These are phyloP conservation scores for Vitis riparia DNA, from an alignment of 164 flowering plant species.

Conservation along the genomic window DNA sequence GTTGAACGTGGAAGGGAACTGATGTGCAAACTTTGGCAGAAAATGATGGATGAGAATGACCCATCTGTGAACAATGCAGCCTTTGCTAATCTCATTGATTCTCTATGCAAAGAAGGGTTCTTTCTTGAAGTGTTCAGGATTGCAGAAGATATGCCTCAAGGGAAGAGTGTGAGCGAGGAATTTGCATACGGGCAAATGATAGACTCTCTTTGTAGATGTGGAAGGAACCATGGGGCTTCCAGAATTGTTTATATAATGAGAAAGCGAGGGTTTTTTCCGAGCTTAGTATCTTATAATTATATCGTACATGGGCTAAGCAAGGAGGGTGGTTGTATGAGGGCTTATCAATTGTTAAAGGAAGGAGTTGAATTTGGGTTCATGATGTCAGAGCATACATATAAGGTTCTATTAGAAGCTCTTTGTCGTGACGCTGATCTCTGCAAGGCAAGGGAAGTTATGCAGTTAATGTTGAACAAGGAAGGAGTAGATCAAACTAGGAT, in stretches of 20 bases:
- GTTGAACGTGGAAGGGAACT: constrained; percentile 41
- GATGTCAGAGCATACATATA: constrained; percentile 71
- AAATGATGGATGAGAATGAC: constrained; percentile 53
- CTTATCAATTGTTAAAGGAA: constrained; percentile 79
- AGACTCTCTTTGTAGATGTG: constrained; percentile 72
- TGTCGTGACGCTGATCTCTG: constrained; percentile 51
- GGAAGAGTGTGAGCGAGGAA: constrained; percentile 48
- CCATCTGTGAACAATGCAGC: constrained; percentile 55
- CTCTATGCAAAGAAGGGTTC: constrained; percentile 71
- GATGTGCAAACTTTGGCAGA: constrained; percentile 62
- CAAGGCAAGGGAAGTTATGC: constrained; percentile 67
- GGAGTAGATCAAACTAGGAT: constrained; percentile 55
- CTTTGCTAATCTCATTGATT: constrained; percentile 67
- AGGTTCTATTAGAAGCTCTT: constrained; percentile 65
- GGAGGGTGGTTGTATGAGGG: constrained; percentile 83
- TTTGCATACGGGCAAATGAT: constrained; percentile 84
- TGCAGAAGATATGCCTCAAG: constrained; percentile 90
- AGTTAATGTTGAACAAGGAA: constrained; percentile 52
- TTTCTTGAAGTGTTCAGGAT: constrained; percentile 65
- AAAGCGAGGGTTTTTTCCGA: constrained; percentile 60
- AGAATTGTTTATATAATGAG: constrained; percentile 88
- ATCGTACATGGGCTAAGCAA: constrained; percentile 78
- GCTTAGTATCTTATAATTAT: constrained; percentile 62
- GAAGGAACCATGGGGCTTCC: constrained; percentile 80
- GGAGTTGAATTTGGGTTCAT: constrained; percentile 61